Percentiles rank a stretch among this genome's conserved stretches.
Evolutionary conservation across 805 yeast genomes (phyloP).

Genomic region (Blastobotrys chiropterorum): DNA sequence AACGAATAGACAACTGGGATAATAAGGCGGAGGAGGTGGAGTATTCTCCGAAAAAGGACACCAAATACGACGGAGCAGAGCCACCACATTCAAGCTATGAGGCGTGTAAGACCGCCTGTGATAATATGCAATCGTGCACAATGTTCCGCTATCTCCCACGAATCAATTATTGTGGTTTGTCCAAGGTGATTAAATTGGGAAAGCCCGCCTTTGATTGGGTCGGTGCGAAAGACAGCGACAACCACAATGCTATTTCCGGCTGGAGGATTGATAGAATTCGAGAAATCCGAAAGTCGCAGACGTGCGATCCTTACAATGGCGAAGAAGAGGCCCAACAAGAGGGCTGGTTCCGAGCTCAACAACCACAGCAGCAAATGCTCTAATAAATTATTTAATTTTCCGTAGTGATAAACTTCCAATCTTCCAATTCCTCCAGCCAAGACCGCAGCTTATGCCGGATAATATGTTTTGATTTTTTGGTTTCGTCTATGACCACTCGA

Average conservation of each 20-base stretch:
- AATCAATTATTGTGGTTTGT: constrained; percentile 25
- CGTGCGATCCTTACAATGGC: not conserved
- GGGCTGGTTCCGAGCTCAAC: not conserved
- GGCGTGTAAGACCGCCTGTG: constrained; percentile 21
- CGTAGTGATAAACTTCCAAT: constrained; percentile 31
- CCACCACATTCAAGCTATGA: constrained; percentile 20
- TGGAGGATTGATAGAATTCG: not conserved
- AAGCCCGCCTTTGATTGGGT: constrained; percentile 20
- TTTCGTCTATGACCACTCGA: not conserved
- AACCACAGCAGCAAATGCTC: not conserved
- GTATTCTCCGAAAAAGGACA: constrained; percentile 6
- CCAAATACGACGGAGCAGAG: not conserved
- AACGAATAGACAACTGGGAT: constrained; percentile 17
- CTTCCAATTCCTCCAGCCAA: constrained; percentile 32
- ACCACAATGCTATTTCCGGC: not conserved
- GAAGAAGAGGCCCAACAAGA: not conserved
- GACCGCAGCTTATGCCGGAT: constrained; percentile 27
- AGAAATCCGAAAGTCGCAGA: not conserved
- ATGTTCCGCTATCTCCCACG: constrained; percentile 27
- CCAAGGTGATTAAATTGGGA: constrained; percentile 25
- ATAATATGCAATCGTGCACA: constrained; percentile 17
- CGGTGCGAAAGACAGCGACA: not conserved
- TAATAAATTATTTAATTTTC: not conserved
- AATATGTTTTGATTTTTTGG: constrained; percentile 9
- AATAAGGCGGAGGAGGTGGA: constrained; percentile 8